A percentile compares a stretch with the other conserved stretches of the same genome.
Conservation (phyloP, 495 filamentous ascomycete species). For the Xylaria scruposa region DNA sequence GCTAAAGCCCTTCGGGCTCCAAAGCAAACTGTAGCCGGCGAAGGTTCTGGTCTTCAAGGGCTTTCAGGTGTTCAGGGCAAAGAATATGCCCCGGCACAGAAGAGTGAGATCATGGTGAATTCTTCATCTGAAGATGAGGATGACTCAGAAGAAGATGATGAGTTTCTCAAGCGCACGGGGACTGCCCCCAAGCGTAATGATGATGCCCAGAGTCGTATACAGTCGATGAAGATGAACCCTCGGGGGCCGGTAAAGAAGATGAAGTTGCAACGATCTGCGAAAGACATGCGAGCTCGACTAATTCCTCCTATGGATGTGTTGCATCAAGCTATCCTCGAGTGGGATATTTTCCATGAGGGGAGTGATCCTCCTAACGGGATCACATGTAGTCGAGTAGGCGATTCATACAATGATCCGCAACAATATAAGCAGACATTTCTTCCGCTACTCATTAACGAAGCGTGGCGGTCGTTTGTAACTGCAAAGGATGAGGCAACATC, state of each 20-base stretch:
- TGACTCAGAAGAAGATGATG: constrained; percentile 66
- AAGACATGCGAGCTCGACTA: constrained; percentile 92
- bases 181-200: constrained; percentile 26
- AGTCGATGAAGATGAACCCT: constrained; percentile 59
- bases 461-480: constrained; percentile 92
- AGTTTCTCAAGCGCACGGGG: constrained; percentile 52
- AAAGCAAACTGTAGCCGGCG: constrained; percentile 66
- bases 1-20: constrained; percentile 66
- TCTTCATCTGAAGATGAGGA: constrained; percentile 78
- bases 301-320: constrained; percentile 86
- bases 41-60: constrained; percentile 78
- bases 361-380: constrained; percentile 80
- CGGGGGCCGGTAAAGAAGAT: constrained; percentile 81
- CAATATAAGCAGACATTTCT: constrained; percentile 91
- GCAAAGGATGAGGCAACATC: constrained; percentile 83
- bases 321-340: constrained; percentile 84
- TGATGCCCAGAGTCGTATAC: constrained; percentile 37
- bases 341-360: constrained; percentile 90
- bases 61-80: constrained; percentile 78
- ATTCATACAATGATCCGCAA: constrained; percentile 72
- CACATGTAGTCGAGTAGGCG: constrained; percentile 75
- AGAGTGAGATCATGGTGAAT: constrained; percentile 88
- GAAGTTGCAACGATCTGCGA: constrained; percentile 75
- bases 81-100: constrained; percentile 68
- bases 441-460: constrained; percentile 88